A percentile compares a stretch with the other conserved stretches of the same genome.
Evolutionary conservation across 176 grass and related monocot species (phyloP).

Genomic region (Poa pratensis): DNA sequence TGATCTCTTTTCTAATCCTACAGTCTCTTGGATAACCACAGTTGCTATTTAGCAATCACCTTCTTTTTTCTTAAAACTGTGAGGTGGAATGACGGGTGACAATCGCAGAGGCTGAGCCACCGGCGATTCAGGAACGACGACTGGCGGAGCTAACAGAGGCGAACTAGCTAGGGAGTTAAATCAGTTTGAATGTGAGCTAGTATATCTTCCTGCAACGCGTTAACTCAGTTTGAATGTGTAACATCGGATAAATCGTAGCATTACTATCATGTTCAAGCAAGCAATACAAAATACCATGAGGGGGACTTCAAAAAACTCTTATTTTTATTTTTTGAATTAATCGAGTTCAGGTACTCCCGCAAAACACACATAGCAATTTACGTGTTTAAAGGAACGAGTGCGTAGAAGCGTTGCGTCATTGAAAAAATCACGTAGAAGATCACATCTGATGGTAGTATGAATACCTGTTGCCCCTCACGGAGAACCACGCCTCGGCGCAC

Average conservation of each 20-base stretch:
- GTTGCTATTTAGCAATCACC: not conserved
- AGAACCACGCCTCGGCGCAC: constrained; percentile 86
- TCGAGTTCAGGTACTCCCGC: not conserved
- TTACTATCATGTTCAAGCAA: too few species aligned
- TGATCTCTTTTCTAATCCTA: not conserved
- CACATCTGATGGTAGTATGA: not conserved
- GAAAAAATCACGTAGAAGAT: not conserved
- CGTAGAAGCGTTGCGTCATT: not conserved
- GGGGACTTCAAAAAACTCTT: too few species aligned
- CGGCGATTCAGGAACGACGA: too few species aligned
- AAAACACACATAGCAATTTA: not conserved
- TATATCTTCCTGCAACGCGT: too few species aligned
- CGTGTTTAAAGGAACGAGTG: not conserved
- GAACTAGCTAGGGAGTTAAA: too few species aligned
- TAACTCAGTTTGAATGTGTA: too few species aligned
- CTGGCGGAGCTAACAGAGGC: too few species aligned
- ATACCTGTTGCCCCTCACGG: constrained; percentile 66
- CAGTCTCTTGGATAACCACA: not conserved
- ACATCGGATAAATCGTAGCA: too few species aligned
- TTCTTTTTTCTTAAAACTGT: too few species aligned
- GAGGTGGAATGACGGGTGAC: not conserved
- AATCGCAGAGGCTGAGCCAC: not conserved
- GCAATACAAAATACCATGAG: too few species aligned
- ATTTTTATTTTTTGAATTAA: not conserved
- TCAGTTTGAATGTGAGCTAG: too few species aligned